These are phyloP conservation scores for Sporothrix pseudoabietina DNA, from an alignment of 2,329 filamentous ascomycete species.

Conservation along the genomic window DNA sequence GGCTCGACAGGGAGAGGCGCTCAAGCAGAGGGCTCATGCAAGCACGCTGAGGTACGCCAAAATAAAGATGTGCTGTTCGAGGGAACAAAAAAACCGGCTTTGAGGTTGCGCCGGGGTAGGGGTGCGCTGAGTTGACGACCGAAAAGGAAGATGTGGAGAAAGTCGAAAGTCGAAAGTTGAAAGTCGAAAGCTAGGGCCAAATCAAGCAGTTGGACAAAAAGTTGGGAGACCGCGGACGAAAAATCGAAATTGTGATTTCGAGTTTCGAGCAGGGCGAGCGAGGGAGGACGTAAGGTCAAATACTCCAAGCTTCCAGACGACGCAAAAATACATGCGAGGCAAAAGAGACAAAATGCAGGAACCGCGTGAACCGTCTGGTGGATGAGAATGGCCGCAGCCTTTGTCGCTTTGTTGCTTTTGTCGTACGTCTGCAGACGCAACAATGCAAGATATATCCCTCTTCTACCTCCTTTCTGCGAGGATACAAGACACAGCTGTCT, in stretches of 20 bases:
- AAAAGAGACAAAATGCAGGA: not conserved
- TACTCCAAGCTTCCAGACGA: not conserved
- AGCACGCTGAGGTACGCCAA: not conserved
- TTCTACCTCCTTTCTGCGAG: not conserved
- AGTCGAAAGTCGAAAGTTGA: no score
- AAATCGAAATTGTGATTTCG: slow-evolving; percentile 2
- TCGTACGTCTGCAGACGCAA: slow-evolving; percentile 3
- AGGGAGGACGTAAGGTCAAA: not conserved
- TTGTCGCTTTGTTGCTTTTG: not conserved
- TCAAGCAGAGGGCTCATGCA: slow-evolving; percentile 10
- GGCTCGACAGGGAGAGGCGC: not conserved
- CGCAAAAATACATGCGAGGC: not conserved
- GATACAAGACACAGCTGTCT: slow-evolving; percentile 13
- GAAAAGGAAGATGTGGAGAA: not conserved
- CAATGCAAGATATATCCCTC: slow-evolving; percentile 1
- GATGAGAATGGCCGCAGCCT: not conserved
- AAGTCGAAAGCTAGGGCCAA: slow-evolving; percentile 1
- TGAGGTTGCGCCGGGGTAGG: slow-evolving; percentile 1
- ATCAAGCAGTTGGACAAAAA: not conserved
- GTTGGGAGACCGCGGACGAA: not conserved
- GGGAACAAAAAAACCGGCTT: slow-evolving; percentile 10
- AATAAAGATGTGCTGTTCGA: not conserved
- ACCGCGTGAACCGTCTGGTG: slow-evolving; percentile 15
- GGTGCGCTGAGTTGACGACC: not conserved
- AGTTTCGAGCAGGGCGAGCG: slow-evolving; percentile 4